phyloP scores from a whole-genome alignment of 2,329 filamentous ascomycete genomes.

The Venturiaceae sp. region DNA sequence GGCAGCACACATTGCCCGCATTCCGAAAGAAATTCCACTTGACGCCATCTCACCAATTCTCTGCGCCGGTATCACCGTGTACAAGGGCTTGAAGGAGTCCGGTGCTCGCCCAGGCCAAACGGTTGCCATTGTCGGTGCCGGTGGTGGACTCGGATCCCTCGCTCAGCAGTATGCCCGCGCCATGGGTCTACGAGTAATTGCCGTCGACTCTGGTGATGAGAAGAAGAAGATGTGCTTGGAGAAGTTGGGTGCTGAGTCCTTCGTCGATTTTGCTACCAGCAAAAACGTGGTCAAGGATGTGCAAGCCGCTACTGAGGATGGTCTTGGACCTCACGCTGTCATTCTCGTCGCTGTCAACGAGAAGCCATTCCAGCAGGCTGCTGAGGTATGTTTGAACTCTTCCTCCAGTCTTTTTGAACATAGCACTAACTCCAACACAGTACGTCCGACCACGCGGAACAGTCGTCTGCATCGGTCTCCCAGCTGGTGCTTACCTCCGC shows the following conservation, averaged over 20 bases:
- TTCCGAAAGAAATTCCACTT: conserved; percentile 67
- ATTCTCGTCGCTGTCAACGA: conserved; percentile 78
- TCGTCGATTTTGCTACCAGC: conserved; percentile 69
- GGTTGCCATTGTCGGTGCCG: conserved; percentile 78
- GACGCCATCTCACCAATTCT: conserved; percentile 72
- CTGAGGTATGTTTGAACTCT: conserved; percentile 33
- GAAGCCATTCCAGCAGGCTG: conserved; percentile 92
- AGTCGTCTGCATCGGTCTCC: conserved; percentile 84
- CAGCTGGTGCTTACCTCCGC: conserved; percentile 66
- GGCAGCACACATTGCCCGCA: conserved; percentile 71
- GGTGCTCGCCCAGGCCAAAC: conserved; percentile 63
- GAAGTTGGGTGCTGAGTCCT: conserved; percentile 60
- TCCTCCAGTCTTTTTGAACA: neutral
- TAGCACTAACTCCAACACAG: conserved; percentile 17
- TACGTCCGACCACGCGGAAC: conserved; percentile 77
- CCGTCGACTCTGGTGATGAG: conserved; percentile 74
- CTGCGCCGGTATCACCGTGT: conserved; percentile 79
- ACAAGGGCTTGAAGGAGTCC: conserved; percentile 86
- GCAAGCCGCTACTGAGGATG: conserved; percentile 68
- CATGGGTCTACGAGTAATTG: conserved; percentile 74
- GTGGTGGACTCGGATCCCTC: conserved; percentile 70
- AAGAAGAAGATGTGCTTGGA: conserved; percentile 61
- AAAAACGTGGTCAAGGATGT: conserved; percentile 78
- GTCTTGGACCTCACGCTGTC: conserved; percentile 78
- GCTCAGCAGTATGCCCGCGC: conserved; percentile 83